Conservation (phyloP, 257 asterid genomes). For the Capsicum pubescens region DNA sequence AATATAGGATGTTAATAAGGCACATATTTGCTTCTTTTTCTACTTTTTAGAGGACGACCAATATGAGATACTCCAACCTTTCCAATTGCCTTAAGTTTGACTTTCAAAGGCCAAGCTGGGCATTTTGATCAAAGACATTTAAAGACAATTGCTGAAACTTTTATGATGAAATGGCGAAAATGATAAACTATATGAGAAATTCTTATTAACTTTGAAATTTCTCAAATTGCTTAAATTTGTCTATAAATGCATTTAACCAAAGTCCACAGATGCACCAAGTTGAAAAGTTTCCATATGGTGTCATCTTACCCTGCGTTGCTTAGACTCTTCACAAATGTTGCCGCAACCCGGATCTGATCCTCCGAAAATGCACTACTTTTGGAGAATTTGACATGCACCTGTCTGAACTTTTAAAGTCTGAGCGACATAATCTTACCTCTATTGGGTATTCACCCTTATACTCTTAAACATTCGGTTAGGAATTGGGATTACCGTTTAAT, state of each 20-base stretch:
- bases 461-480: neutral
- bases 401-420: neutral
- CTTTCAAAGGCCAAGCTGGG: neutral
- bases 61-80: neutral
- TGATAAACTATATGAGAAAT: neutral
- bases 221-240: constrained; percentile 10
- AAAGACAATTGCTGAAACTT: constrained; percentile 6
- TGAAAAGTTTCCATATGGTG: neutral
- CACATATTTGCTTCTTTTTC: neutral
- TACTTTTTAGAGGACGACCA: neutral
- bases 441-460: neutral
- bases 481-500: neutral
- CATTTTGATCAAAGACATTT: neutral
- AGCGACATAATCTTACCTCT: neutral
- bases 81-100: neutral
- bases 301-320: neutral
- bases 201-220: neutral
- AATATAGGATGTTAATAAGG: neutral
- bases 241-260: neutral
- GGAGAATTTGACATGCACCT: neutral
- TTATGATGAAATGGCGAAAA: neutral
- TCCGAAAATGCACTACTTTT: neutral
- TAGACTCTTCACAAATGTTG: neutral
- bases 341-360: neutral
- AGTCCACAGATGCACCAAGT: constrained; percentile 1